Evolutionary conservation across 306 rosid species (phyloP).

Genomic region (Canavalia ensiformis): DNA sequence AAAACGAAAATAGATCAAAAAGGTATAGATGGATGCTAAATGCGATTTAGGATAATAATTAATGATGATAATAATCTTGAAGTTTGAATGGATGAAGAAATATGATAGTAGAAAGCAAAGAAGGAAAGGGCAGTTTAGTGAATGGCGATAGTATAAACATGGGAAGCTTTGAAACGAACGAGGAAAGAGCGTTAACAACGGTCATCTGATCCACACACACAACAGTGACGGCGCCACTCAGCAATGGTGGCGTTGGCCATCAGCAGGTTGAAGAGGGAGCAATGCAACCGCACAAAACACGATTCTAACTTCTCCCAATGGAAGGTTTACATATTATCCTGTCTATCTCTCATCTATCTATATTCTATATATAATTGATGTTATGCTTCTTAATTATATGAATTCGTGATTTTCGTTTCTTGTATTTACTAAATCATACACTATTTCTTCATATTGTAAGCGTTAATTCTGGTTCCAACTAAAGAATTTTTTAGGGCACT

Average conservation of each 20-base stretch:
- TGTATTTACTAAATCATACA: background rate
- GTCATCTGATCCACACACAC: background rate
- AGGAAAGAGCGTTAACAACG: constrained; percentile 1
- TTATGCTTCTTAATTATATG: background rate
- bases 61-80: background rate
- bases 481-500: background rate
- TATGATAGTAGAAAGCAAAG: too few relatives aligned
- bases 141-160: background rate
- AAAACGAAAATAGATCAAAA: background rate
- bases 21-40: background rate
- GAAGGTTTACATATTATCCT: constrained; percentile 62
- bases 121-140: background rate
- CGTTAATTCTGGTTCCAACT: background rate
- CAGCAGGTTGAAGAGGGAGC: constrained; percentile 71
- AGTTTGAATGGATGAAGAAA: background rate
- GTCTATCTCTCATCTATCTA: background rate
- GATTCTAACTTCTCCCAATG: constrained; percentile 70
- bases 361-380: background rate
- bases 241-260: constrained; percentile 21
- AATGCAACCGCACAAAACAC: constrained; percentile 72
- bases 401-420: background rate
- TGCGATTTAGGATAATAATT: background rate
- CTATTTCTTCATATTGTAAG: background rate
- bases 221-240: background rate
- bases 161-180: background rate